Evolutionary conservation across 192 early-diverging fungal genomes (phyloP).

Genomic region (Phycomyces blakesleeanus): DNA sequence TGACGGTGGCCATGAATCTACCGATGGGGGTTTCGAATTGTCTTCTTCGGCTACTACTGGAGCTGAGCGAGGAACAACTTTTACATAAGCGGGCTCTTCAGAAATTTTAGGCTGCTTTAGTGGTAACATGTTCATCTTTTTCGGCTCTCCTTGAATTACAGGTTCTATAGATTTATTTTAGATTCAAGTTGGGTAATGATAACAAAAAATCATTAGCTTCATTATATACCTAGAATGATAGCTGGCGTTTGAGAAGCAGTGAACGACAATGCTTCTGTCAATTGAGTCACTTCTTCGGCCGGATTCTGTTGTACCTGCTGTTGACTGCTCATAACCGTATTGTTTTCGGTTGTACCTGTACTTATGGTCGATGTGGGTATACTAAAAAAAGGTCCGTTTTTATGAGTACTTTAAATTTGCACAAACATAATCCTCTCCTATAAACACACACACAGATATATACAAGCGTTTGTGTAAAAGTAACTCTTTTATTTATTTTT

Average conservation of each 20-base stretch:
- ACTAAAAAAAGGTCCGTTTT: neutral
- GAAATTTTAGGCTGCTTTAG: neutral
- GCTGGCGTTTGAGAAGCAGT: too few species aligned
- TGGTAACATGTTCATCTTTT: conserved; percentile 4
- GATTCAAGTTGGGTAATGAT: conserved; percentile 1
- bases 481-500: neutral
- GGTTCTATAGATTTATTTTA: neutral
- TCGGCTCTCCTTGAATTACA: conserved; percentile 4
- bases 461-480: neutral
- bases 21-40: neutral
- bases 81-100: neutral
- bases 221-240: too few species aligned
- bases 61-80: neutral
- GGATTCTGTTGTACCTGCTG: conserved; percentile 22
- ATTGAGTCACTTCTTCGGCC: conserved; percentile 1
- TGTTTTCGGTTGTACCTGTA: conserved; percentile 6
- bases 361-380: neutral
- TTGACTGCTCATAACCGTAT: conserved; percentile 8
- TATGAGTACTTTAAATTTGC: too few species aligned
- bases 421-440: too few species aligned
- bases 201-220: too few species aligned
- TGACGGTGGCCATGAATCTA: conserved; percentile 23
- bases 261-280: too few species aligned
- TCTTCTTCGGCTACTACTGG: neutral
- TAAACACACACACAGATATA: neutral